phyloP scores from a whole-genome alignment of 2,329 filamentous ascomycete genomes.

The Penicillium digitatum region DNA sequence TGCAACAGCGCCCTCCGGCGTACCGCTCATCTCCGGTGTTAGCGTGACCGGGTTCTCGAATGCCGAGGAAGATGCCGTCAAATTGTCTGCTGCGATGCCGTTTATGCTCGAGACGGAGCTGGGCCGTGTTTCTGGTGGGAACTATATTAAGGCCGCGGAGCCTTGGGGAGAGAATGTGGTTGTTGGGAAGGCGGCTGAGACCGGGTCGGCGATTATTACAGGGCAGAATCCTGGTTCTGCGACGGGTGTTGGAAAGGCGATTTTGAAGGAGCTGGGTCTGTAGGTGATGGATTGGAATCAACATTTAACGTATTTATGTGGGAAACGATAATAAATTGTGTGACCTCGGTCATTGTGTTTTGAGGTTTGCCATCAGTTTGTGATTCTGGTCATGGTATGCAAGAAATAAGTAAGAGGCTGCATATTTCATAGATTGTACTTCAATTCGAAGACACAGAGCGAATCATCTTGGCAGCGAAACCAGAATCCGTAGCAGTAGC shows the following conservation, averaged over 20 bases:
- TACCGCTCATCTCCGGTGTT: conserved; percentile 40
- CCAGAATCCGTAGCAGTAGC: conserved; percentile 12
- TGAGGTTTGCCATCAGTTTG: neutral
- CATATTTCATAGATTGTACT: neutral
- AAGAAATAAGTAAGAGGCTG: neutral
- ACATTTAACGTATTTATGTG: too few relatives aligned
- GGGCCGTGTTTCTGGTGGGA: conserved; percentile 38
- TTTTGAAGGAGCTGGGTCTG: conserved; percentile 37
- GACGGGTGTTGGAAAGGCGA: conserved; percentile 41
- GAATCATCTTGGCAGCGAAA: conserved; percentile 22
- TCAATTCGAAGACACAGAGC: conserved; percentile 7
- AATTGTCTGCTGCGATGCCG: conserved; percentile 42
- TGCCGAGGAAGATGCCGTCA: conserved; percentile 44
- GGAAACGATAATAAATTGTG: too few relatives aligned
- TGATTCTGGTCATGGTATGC: neutral
- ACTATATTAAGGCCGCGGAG: conserved; percentile 46
- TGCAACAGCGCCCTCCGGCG: conserved; percentile 43
- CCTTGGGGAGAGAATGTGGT: conserved; percentile 47
- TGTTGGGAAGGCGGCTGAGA: conserved; percentile 26
- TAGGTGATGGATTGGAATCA: conserved; percentile 2
- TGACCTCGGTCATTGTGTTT: neutral
- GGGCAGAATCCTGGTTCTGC: conserved; percentile 50
- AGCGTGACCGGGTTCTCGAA: conserved; percentile 49
- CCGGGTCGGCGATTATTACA: conserved; percentile 43
- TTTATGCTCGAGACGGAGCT: conserved; percentile 48